Percentiles rank a stretch among this genome's conserved stretches.
phyloP scores from a whole-genome alignment of 257 asterid species.

The Primulina eburnea region DNA sequence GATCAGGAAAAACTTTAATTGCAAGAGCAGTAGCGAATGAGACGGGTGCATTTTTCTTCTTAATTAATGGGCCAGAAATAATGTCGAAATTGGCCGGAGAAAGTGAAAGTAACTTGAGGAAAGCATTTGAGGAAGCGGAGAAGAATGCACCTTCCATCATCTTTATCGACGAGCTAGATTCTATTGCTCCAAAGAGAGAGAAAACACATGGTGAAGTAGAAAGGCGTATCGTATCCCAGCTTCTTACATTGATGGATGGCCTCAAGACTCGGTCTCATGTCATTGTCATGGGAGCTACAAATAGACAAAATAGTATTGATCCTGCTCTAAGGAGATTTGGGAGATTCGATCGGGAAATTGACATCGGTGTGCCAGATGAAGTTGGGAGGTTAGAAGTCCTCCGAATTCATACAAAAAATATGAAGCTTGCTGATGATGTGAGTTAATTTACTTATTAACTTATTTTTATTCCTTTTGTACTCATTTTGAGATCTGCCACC shows the following conservation, averaged over 20 bases:
- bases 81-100: conserved; percentile 53
- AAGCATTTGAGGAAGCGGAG: conserved; percentile 52
- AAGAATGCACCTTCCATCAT: conserved; percentile 45
- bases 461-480: neutral
- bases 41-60: conserved; percentile 48
- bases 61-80: conserved; percentile 45
- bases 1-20: conserved; percentile 47
- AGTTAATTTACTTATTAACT: conserved; percentile 12
- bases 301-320: conserved; percentile 44
- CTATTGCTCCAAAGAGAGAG: conserved; percentile 54
- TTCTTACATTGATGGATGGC: conserved; percentile 49
- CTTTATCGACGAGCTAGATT: conserved; percentile 44
- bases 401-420: conserved; percentile 44
- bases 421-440: conserved; percentile 52
- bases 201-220: conserved; percentile 52
- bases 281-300: conserved; percentile 48
- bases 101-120: conserved; percentile 50
- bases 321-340: conserved; percentile 46
- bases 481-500: no score
- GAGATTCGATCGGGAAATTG: conserved; percentile 49
- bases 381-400: conserved; percentile 48
- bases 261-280: conserved; percentile 46
- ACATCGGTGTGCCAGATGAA: conserved; percentile 51
- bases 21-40: conserved; percentile 54
- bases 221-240: conserved; percentile 48